These are phyloP conservation scores for Gentiana dahurica DNA, from an alignment of 257 asterid species.

Conservation along the genomic window DNA sequence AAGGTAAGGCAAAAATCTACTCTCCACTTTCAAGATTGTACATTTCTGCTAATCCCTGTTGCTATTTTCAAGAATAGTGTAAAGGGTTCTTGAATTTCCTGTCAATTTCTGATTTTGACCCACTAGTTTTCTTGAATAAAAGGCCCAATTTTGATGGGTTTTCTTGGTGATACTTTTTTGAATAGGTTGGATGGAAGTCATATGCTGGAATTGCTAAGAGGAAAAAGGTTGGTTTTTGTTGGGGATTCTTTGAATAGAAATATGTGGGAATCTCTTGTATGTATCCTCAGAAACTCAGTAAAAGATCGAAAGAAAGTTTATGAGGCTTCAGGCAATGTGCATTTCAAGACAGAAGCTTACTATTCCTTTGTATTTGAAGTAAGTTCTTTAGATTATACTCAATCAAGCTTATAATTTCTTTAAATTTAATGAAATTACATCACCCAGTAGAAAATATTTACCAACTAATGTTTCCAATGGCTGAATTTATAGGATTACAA, in stretches of 20 bases:
- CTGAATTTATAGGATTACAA: constrained; percentile 36
- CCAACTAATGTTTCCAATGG: background rate
- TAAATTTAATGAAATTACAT: background rate
- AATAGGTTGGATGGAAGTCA: constrained; percentile 48
- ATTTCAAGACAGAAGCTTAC: constrained; percentile 52
- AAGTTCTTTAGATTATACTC: constrained; percentile 1
- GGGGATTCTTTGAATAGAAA: constrained; percentile 78
- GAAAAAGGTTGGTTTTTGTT: constrained; percentile 56
- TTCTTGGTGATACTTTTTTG: background rate
- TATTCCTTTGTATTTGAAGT: constrained; percentile 59
- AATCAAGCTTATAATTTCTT: background rate
- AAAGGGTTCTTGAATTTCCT: background rate
- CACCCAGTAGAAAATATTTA: background rate
- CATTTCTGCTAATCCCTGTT: background rate
- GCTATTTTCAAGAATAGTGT: background rate
- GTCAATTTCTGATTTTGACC: too few species aligned
- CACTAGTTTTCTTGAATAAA: background rate
- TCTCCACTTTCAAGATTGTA: background rate
- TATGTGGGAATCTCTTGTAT: constrained; percentile 75
- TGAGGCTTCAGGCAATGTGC: constrained; percentile 49
- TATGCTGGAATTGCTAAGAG: constrained; percentile 52
- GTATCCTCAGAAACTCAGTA: constrained; percentile 49
- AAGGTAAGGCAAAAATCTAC: constrained; percentile 28
- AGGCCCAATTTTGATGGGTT: background rate
- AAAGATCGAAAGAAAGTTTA: constrained; percentile 50